Percentiles rank a stretch among this genome's conserved stretches.
These are phyloP conservation scores for Arabidopsis thaliana DNA, from an alignment of 345 rosid genomes.

Conservation along the genomic window TAIR10.1 NC_003075.7:372501-373000, in stretches of 20 bases:
- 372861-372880: slow-evolving; percentile 36
- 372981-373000: not conserved
- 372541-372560: slow-evolving; percentile 15
- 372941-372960: too few relatives aligned
- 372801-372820: slow-evolving; percentile 43
- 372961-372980: too few relatives aligned
- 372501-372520: slow-evolving; percentile 40
- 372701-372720: not conserved
- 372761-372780: slow-evolving; percentile 21
- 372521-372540: slow-evolving; percentile 32
- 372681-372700: not conserved
- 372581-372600: not conserved
- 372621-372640: too few relatives aligned
- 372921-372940: too few relatives aligned
- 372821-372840: slow-evolving; percentile 23
- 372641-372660: too few relatives aligned
- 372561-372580: slow-evolving; percentile 2
- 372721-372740: not conserved
- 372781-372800: not conserved
- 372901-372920: not conserved
- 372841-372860: slow-evolving; percentile 41
- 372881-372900: slow-evolving; percentile 10
- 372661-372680: not conserved
- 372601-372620: not conserved
- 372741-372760: slow-evolving; percentile 1